Evolutionary conservation across 2,329 filamentous ascomycete species (phyloP), one percentile per base, ranked within the genome.

Genomic region (Colletotrichum magnum): DNA sequence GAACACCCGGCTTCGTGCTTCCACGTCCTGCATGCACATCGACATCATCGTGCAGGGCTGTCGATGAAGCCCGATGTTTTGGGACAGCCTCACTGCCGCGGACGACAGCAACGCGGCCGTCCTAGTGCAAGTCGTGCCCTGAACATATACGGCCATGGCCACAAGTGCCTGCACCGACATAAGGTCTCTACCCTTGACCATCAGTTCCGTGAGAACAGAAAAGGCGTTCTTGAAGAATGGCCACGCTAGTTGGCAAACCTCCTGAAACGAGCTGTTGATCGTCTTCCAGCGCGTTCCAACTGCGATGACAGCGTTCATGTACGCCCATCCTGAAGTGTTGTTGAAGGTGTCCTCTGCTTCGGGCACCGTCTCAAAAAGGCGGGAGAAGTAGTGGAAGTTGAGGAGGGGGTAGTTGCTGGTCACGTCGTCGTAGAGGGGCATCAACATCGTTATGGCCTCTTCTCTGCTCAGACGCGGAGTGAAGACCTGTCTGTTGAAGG

Each of bases 151-250:
- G 1, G 69, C 67, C 69, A 71, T 67, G 21, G 52, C 69, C 7
- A 71, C 43, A 16, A 60, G 39, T 2, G 67, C 69, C 18, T 71
- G 61, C 5, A 71, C 69, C 4, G 69, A 58, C 16, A 70, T 21
- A 6, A 61, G 43, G 50, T 70, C 62, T 15, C 36, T 10, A 3
- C 67, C 61, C 41, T 51, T 62, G 18, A 64, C 69, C 53, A 60
- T 58, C 18, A 71, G 43, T 39, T 69, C 61, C 5, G 62, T 47
- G 5, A 71, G 47, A 6, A 62, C 62, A 4, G 53, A 63, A 13
- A 70, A 69, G 2, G 61, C 57, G 24, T 71, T 71, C 18, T 70
- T 71, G 16, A 70, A 58, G 36, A 70, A 71, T 9, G 66, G 58
- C 69, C 67, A 70, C n/a, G 67, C 62, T 12, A 58, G 58, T 16